These are phyloP conservation scores for Fragaria iinumae DNA, from an alignment of 306 rosid genomes.

Conservation along the genomic window DNA sequence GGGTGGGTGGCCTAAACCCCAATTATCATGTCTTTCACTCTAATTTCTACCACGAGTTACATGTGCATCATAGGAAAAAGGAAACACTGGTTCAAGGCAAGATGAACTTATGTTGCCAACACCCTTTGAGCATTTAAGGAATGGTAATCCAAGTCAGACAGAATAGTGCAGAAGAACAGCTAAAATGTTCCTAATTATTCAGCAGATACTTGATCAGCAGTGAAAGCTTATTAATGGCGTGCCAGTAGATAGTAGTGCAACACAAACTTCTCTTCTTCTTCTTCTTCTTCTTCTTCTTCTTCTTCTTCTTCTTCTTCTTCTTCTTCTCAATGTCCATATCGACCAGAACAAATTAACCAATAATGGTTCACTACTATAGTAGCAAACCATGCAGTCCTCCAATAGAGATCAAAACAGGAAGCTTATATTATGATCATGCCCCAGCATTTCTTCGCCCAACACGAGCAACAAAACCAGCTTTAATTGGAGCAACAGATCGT, in stretches of 20 bases:
- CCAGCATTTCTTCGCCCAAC: slow-evolving; percentile 84
- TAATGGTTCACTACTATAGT: neutral
- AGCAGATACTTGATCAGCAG: neutral
- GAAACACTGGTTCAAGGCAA: neutral
- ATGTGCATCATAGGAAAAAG: neutral
- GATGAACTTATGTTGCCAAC: neutral
- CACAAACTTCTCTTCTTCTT: neutral
- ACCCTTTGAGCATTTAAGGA: neutral
- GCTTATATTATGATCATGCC: slow-evolving; percentile 34
- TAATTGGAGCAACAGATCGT: slow-evolving; percentile 87
- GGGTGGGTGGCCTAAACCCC: neutral
- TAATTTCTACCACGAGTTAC: neutral
- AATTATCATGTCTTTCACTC: neutral
- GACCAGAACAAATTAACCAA: neutral
- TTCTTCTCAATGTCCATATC: neutral
- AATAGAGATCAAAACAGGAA: neutral
- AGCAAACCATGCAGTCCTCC: neutral
- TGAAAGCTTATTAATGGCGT: neutral
- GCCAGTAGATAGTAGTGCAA: neutral
- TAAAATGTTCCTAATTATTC: neutral
- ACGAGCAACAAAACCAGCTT: slow-evolving; percentile 96
- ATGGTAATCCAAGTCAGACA: neutral
- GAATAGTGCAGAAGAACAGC: neutral
- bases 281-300: no score
- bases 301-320: neutral